Evolutionary conservation across 2,329 filamentous ascomycete species (phyloP).

Genomic region (Escovopsis weberi): DNA sequence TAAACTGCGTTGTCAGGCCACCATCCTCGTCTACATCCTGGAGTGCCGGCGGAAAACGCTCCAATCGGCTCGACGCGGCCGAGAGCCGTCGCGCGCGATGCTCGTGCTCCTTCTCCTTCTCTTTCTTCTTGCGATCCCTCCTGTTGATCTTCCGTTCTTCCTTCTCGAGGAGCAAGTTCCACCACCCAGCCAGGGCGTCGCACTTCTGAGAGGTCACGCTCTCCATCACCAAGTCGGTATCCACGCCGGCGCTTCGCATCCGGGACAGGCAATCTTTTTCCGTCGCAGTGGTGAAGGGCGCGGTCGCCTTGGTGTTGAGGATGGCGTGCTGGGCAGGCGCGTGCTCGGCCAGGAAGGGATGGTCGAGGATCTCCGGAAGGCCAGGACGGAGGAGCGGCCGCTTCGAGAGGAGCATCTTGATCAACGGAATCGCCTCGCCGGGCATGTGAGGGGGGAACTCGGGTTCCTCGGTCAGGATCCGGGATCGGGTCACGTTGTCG

Average conservation of each 20-base stretch:
- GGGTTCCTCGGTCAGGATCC: constrained; percentile 75
- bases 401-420: constrained; percentile 76
- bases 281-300: constrained; percentile 70
- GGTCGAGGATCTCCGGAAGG: constrained; percentile 70
- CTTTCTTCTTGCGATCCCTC: constrained; percentile 68
- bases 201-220: constrained; percentile 83
- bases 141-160: constrained; percentile 76
- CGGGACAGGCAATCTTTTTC: constrained; percentile 86
- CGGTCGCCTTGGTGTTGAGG: constrained; percentile 62
- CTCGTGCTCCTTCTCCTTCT: constrained; percentile 70
- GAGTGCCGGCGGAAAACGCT: constrained; percentile 63
- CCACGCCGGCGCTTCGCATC: constrained; percentile 86
- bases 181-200: constrained; percentile 87
- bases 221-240: constrained; percentile 88
- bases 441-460: constrained; percentile 71
- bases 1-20: constrained; percentile 30
- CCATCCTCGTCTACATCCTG: constrained; percentile 70
- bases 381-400: constrained; percentile 70
- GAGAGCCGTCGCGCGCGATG: constrained; percentile 74
- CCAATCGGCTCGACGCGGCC: constrained; percentile 74
- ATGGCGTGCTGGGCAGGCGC: constrained; percentile 82
- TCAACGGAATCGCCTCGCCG: constrained; percentile 59
- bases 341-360: constrained; percentile 78
- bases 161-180: constrained; percentile 87
- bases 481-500: constrained; percentile 70